phyloP scores from a whole-genome alignment of 306 rosid genomes.

The Medicago ruthenica region DNA sequence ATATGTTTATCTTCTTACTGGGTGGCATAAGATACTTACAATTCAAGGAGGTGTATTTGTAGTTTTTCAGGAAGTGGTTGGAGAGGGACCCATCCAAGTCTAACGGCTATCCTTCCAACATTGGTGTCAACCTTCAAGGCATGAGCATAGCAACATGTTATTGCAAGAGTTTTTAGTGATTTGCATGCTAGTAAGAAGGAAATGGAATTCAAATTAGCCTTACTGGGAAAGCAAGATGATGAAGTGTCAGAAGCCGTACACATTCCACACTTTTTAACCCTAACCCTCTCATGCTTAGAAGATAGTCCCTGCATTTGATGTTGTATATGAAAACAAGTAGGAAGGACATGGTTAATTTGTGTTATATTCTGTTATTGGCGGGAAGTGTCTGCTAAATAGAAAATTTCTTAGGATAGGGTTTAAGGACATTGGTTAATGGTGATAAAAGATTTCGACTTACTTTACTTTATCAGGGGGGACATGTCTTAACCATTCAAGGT shows the following conservation, averaged over 20 bases:
- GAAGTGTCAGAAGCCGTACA: conserved; percentile 91
- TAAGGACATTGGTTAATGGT: conserved; percentile 9
- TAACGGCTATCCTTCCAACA: conserved; percentile 97
- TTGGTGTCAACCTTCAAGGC: conserved; percentile 88
- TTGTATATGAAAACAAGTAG: conserved; percentile 26
- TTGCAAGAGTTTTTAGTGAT: conserved; percentile 34
- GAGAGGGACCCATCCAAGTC: conserved; percentile 99
- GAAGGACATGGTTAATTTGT: conserved; percentile 38
- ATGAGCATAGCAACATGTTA: conserved; percentile 38
- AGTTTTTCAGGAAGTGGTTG: conserved; percentile 92
- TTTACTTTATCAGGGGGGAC: conserved; percentile 87
- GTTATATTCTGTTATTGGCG: conserved; percentile 20
- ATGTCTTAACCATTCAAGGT: conserved; percentile 95
- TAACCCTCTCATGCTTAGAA: conserved; percentile 81
- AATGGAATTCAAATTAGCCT: conserved; percentile 44
- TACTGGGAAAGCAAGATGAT: conserved; percentile 96
- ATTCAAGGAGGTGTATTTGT: conserved; percentile 86
- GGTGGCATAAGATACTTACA: conserved; percentile 57
- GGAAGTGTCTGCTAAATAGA: conserved; percentile 21
- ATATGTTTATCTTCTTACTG: conserved; percentile 15
- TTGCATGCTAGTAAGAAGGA: conserved; percentile 23
- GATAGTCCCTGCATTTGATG: conserved; percentile 71
- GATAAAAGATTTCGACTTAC: conserved; percentile 56
- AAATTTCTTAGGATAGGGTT: conserved; percentile 20
- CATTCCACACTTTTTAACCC: conserved; percentile 98